Conservation (phyloP, 2,329 filamentous ascomycete species). For the Aspergillus fumigatiaffinis region DNA sequence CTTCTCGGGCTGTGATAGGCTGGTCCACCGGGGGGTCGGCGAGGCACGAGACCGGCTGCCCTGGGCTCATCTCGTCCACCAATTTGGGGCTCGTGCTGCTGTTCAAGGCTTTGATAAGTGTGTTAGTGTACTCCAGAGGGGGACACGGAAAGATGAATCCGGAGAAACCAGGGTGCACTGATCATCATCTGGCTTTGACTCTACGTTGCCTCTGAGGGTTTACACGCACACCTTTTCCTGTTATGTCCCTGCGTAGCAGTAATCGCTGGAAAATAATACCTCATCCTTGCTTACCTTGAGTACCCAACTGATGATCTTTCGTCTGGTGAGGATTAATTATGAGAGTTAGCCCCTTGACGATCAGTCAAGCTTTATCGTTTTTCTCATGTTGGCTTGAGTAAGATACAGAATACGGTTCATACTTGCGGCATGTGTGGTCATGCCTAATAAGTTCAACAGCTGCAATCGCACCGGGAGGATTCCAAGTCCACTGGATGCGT, state of each 20-base stretch:
- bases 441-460: too few relatives aligned
- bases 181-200: not conserved
- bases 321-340: too few relatives aligned
- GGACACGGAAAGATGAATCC: not conserved
- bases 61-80: constrained; percentile 21
- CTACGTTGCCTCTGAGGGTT: too few relatives aligned
- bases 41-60: constrained; percentile 23
- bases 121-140: not conserved
- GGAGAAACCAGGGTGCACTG: not conserved
- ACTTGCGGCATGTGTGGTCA: too few relatives aligned
- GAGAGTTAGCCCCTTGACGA: too few relatives aligned
- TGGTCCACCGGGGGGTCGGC: constrained; percentile 9
- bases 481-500: too few relatives aligned
- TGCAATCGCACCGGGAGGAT: too few relatives aligned
- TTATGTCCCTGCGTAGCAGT: not conserved
- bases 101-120: constrained; percentile 12
- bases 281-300: too few relatives aligned
- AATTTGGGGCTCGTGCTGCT: constrained; percentile 16
- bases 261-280: not conserved
- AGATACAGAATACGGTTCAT: too few relatives aligned
- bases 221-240: not conserved
- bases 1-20: constrained; percentile 24
- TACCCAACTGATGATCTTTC: too few relatives aligned
- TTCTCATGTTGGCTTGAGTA: too few relatives aligned
- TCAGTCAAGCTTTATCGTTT: too few relatives aligned